These are phyloP conservation scores for Curvularia sp. DNA, from an alignment of 2,329 filamentous ascomycete species.

Conservation along the genomic window DNA sequence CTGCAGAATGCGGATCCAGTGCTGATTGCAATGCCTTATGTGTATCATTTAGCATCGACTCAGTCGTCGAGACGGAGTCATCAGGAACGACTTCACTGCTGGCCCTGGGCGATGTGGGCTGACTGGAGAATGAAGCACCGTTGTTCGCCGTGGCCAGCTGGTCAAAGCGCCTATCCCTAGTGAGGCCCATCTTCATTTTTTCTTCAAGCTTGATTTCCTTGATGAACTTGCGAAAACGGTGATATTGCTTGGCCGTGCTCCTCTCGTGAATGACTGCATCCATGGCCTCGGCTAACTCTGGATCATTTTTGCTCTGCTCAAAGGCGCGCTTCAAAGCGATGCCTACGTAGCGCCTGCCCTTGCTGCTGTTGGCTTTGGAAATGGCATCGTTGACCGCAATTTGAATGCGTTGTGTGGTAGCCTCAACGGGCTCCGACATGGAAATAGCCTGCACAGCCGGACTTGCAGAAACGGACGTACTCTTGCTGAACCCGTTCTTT, in stretches of 20 bases:
- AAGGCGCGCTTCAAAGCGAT: conserved; percentile 55
- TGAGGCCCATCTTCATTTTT: conserved; percentile 31
- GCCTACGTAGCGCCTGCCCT: conserved; percentile 34
- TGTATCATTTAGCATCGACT: conserved; percentile 27
- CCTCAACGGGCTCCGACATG: conserved; percentile 19
- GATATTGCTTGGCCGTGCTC: conserved; percentile 50
- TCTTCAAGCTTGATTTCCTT: conserved; percentile 52
- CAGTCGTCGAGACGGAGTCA: conserved; percentile 31
- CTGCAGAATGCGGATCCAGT: conserved; percentile 18
- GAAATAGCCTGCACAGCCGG: conserved; percentile 28
- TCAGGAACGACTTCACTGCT: conserved; percentile 37
- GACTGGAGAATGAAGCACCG: conserved; percentile 24
- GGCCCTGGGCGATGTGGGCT: conserved; percentile 33
- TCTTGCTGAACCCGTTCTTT: conserved; percentile 36
- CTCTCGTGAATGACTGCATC: conserved; percentile 54
- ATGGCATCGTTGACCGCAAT: conserved; percentile 55
- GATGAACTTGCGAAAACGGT: conserved; percentile 53
- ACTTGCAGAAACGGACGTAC: conserved; percentile 27
- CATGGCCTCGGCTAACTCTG: conserved; percentile 50
- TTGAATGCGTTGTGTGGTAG: conserved; percentile 37
- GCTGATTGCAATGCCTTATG: conserved; percentile 29
- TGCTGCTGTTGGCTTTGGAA: conserved; percentile 50
- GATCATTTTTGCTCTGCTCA: conserved; percentile 50
- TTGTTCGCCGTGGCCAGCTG: conserved; percentile 46
- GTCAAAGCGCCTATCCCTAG: conserved; percentile 25